A percentile compares a stretch with the other conserved stretches of the same genome.
phyloP scores from a whole-genome alignment of 1,284 basidiomycete genomes.

The Rugosomyces carneus region DNA sequence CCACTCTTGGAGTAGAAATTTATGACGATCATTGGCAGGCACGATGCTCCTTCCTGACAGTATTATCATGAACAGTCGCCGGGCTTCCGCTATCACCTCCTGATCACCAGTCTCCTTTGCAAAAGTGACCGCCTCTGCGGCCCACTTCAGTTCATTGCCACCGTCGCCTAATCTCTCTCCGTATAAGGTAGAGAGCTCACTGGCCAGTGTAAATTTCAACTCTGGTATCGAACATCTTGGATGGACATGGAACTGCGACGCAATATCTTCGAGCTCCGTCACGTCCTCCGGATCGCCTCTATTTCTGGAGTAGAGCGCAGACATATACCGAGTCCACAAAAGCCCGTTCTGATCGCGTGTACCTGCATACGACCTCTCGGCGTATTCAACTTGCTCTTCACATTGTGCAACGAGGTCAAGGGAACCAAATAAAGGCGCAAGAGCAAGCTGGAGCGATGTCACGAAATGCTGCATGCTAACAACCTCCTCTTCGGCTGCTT shows the following conservation, averaged over 20 bases:
- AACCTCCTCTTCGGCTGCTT: neutral
- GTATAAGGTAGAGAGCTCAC: constrained; percentile 1
- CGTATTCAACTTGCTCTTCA: neutral
- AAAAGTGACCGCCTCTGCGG: neutral
- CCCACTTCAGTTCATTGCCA: neutral
- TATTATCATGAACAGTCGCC: neutral
- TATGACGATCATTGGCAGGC: neutral
- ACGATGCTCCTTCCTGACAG: neutral
- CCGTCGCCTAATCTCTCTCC: neutral
- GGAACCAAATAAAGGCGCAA: neutral
- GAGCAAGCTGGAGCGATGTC: neutral
- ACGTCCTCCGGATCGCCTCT: neutral
- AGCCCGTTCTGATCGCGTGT: neutral
- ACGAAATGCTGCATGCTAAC: neutral
- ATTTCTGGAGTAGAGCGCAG: neutral
- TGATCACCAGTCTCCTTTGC: constrained; percentile 1
- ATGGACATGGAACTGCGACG: neutral
- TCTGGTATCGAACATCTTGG: constrained; percentile 1
- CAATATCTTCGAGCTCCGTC: neutral
- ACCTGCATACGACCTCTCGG: neutral
- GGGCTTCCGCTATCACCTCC: neutral
- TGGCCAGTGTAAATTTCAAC: neutral
- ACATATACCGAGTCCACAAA: neutral
- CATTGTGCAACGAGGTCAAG: neutral
- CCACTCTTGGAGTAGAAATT: neutral